phyloP scores from a whole-genome alignment of 2,329 filamentous ascomycete genomes.

The Fusarium nematophilum region DNA sequence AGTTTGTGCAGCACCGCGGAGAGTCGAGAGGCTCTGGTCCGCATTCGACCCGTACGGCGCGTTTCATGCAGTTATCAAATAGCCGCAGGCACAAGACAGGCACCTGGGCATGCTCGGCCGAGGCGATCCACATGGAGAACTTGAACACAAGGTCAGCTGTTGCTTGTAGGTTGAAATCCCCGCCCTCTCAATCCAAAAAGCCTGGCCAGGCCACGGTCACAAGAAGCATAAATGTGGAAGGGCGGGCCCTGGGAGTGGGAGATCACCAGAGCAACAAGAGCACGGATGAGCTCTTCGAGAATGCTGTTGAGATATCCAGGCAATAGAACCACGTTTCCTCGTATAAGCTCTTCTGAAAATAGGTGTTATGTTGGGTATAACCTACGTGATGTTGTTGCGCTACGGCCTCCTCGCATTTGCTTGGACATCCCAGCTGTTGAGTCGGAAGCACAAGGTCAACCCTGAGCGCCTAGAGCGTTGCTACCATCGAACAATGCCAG shows the following conservation, averaged over 20 bases:
- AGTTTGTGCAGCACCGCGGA: slow-evolving; percentile 46
- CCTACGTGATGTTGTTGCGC: too few species aligned
- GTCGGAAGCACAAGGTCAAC: too few species aligned
- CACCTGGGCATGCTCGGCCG: not conserved
- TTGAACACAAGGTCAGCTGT: slow-evolving; percentile 13
- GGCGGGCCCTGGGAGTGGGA: slow-evolving; percentile 7
- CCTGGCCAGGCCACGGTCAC: not conserved
- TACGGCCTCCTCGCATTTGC: too few species aligned
- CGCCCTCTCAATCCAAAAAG: slow-evolving; percentile 1
- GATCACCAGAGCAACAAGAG: slow-evolving; percentile 16
- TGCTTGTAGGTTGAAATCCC: slow-evolving; percentile 13
- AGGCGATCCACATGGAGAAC: slow-evolving; percentile 4
- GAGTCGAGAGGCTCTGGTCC: slow-evolving; percentile 9
- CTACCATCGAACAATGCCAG: too few species aligned
- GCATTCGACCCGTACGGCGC: slow-evolving; percentile 22
- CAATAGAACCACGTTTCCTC: not conserved
- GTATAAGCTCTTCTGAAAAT: too few species aligned
- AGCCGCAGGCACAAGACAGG: slow-evolving; percentile 14
- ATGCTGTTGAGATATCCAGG: slow-evolving; percentile 3
- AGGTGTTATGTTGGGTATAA: too few species aligned
- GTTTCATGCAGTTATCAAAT: slow-evolving; percentile 29
- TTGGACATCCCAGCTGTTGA: too few species aligned
- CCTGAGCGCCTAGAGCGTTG: too few species aligned
- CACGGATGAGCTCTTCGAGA: slow-evolving; percentile 2
- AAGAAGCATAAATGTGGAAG: slow-evolving; percentile 16